Evolutionary conservation across 2,329 filamentous ascomycete species (phyloP).

Genomic region (Aquanectria penicillioides): DNA sequence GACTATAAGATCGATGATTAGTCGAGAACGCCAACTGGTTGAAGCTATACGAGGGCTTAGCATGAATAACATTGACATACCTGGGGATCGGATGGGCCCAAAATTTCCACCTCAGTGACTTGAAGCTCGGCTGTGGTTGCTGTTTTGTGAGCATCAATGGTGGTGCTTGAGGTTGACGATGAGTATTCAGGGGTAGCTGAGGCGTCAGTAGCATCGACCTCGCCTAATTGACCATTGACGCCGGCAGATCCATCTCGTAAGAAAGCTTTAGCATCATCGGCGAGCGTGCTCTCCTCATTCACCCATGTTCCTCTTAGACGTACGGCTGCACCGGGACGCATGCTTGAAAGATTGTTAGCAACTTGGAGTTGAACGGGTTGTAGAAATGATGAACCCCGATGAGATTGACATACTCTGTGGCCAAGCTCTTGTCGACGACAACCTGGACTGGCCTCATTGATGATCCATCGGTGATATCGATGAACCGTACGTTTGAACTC

Average conservation of each 20-base stretch:
- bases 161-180: not conserved
- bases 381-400: not conserved
- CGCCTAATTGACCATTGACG: not conserved
- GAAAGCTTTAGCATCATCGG: not conserved
- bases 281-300: conserved; percentile 30
- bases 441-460: conserved; percentile 83
- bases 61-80: conserved; percentile 64
- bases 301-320: conserved; percentile 81
- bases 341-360: conserved; percentile 59
- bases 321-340: conserved; percentile 85
- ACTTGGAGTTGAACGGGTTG: not conserved
- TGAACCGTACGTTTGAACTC: conserved; percentile 86
- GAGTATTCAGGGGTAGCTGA: not conserved
- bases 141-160: conserved; percentile 5
- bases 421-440: conserved; percentile 76
- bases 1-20: conserved; percentile 63
- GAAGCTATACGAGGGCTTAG: not conserved
- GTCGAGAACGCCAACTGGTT: not conserved
- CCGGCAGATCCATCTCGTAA: conserved; percentile 11
- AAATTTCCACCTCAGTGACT: conserved; percentile 72
- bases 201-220: not conserved
- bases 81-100: conserved; percentile 82
- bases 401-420: conserved; percentile 70
- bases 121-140: conserved; percentile 70
- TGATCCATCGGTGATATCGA: conserved; percentile 88